Evolutionary conservation across 495 filamentous ascomycete genomes (phyloP).

Genomic region (Xylaria venustula): DNA sequence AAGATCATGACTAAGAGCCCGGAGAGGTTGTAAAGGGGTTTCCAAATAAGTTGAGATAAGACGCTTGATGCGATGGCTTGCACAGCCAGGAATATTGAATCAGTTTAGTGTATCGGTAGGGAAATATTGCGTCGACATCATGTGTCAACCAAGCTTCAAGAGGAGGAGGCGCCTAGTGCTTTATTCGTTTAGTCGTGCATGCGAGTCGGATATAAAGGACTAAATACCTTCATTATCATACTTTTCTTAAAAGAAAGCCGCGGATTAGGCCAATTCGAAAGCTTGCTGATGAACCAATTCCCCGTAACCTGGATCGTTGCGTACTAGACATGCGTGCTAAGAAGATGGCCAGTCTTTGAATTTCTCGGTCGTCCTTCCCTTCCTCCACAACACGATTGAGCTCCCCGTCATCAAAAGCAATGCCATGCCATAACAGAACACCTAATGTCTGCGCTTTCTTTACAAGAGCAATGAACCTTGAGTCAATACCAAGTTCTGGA

Average conservation of each 20-base stretch:
- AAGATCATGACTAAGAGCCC: too few relatives aligned
- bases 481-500: conserved; percentile 30
- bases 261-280: conserved; percentile 18
- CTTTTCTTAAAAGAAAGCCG: conserved; percentile 14
- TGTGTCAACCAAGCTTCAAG: too few relatives aligned
- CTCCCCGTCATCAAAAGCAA: conserved; percentile 56
- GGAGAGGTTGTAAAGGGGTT: too few relatives aligned
- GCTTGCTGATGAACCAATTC: conserved; percentile 7
- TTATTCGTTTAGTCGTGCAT: background rate
- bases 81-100: too few relatives aligned
- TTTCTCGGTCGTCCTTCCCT: conserved; percentile 45
- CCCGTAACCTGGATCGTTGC: conserved; percentile 1
- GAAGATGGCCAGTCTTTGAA: conserved; percentile 43
- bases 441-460: conserved; percentile 47
- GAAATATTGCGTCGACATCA: too few relatives aligned
- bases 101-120: too few relatives aligned
- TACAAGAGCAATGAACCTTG: conserved; percentile 29
- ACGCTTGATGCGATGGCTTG: too few relatives aligned
- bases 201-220: background rate
- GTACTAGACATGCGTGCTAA: conserved; percentile 13
- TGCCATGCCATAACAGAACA: conserved; percentile 58
- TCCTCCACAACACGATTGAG: conserved; percentile 53
- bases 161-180: too few relatives aligned
- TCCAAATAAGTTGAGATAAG: too few relatives aligned
- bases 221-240: conserved; percentile 9